phyloP scores from a whole-genome alignment of 2,329 filamentous ascomycete species.

The Cucurbitaria berberidis region DNA sequence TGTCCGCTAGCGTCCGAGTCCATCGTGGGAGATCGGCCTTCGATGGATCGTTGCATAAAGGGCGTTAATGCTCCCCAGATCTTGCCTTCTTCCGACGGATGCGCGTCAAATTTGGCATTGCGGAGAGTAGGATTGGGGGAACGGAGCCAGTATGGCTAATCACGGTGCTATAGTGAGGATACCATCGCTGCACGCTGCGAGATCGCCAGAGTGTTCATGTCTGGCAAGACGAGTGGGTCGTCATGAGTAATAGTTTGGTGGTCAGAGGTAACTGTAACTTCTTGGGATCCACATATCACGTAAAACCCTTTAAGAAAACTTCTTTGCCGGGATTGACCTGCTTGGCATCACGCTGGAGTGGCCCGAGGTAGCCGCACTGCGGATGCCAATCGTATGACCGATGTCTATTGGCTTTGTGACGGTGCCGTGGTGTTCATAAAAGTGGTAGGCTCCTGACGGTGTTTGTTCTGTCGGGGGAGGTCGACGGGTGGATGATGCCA shows the following conservation, averaged over 20 bases:
- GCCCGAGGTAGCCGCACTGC: slow-evolving; percentile 20
- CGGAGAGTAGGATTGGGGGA: slow-evolving; percentile 36
- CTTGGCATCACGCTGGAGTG: slow-evolving; percentile 26
- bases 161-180: slow-evolving; percentile 17
- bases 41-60: slow-evolving; percentile 15
- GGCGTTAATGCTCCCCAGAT: slow-evolving; percentile 8
- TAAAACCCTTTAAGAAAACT: slow-evolving; percentile 40
- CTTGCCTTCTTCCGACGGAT: slow-evolving; percentile 7
- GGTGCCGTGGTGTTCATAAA: background rate
- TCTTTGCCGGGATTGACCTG: slow-evolving; percentile 22
- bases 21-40: slow-evolving; percentile 28
- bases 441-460: background rate
- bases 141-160: slow-evolving; percentile 22
- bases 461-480: background rate
- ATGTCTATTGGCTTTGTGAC: slow-evolving; percentile 2
- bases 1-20: slow-evolving; percentile 31
- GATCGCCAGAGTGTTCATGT: slow-evolving; percentile 15
- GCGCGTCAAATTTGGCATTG: slow-evolving; percentile 17
- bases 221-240: slow-evolving; percentile 33
- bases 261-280: slow-evolving; percentile 26
- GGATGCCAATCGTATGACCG: slow-evolving; percentile 13
- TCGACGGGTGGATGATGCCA: background rate
- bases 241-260: slow-evolving; percentile 36
- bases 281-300: slow-evolving; percentile 38
- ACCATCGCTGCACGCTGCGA: slow-evolving; percentile 10